Evolutionary conservation across 768 basidiomycete species (phyloP), one percentile per base, ranked within the genome.

Genomic region (Naganishia onofrii): DNA sequence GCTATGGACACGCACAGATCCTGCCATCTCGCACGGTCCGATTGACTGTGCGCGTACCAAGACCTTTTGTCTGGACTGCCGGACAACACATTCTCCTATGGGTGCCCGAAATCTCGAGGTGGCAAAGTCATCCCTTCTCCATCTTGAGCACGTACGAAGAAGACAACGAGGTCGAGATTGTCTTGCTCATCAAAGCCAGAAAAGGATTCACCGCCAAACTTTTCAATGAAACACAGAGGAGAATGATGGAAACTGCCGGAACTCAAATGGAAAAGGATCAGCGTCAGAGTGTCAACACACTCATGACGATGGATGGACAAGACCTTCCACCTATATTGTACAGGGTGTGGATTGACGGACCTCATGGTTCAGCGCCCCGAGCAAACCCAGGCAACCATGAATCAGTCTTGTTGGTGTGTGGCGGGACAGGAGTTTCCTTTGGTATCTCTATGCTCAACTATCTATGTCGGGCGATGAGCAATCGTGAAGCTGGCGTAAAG

Each of bases 41-140:
- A 52, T 77, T 91, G n/a, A 86, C 87, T 0, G 81, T 90, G 48
- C 81, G 86, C 67, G 83, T 88, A 0, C 84, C 87, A 0, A 84
- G 85, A 1, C 84, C 84, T 60, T 77, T 89, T 58, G 78, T 83
- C 0, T 91, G 90, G 90, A 84, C 86, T 0, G 87, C 90, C 2
- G 90, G 90, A n/a, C 90, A 91, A 78, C 88, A 90, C 78, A 87
- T 91, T 74, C 83, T 89, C 28, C 83, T 92, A 70, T 85, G 83
- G 64, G 83, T 90, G 23, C 90, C 90, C 0, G 84, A 84, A 34
- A 82, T 92, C 31, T 87, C 87, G 3, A 82, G 80, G 38, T 83
- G 88, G 74, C 84, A 86, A 29, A 84, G 85, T 3, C 90, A 91
- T 74, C 90, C 90, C 2, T 91, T 90, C 79, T 90, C 90, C 0